Base-by-base conservation (phyloP, 495 filamentous ascomycete species). In the Penicillium angulare region DNA sequence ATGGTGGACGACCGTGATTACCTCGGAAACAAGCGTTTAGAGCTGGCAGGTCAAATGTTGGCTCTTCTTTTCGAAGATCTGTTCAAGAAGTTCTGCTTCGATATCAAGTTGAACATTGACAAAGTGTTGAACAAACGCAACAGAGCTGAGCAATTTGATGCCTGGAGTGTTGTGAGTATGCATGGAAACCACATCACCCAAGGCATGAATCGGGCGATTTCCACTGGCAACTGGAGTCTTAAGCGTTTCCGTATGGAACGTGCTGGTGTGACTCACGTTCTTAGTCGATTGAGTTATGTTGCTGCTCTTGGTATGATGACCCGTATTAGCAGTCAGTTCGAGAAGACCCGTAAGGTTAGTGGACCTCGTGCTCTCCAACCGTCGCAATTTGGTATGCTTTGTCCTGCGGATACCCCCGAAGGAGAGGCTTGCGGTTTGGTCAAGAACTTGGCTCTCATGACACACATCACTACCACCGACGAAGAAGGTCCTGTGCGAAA, bases 301-400 rank as follows among this genome's bases (percentile, higher is more conserved):
- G 89, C 87, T 57, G 95, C 95, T 9, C 79, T 99, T n/a, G 95
- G 95, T 48, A 97, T 97, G 95, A 97, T 99, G 95, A 97, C 95
- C 9, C 84, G 93, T 59, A 97, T 97, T 57, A 92, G 85, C 72
- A 95, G 88, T 80, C 93, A 97, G 73, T 97, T 99, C 64, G 93
- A 97, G 64, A 97, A 97, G 77, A 96, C 92, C 2, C 75, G 93
- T 56, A 99, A 99, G 66, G 89, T 99, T 55, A 87, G 83, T 62
- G 95, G 95, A 47, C 93, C 93, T 58, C 85, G 93, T 77, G 93
- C 95, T 8, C 76, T 99, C 13, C 93, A 99, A 64, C 89, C 93
- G 8, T 97, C 95, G 0, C 91, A 97, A 53, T 99, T 96, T 68
- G 93, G 93, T 51, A 93, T 99, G 89, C 76, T 99, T 17, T 99